These are phyloP conservation scores for Leccinum sublutescens DNA, from an alignment of 768 basidiomycete species.

Conservation along the genomic window DNA sequence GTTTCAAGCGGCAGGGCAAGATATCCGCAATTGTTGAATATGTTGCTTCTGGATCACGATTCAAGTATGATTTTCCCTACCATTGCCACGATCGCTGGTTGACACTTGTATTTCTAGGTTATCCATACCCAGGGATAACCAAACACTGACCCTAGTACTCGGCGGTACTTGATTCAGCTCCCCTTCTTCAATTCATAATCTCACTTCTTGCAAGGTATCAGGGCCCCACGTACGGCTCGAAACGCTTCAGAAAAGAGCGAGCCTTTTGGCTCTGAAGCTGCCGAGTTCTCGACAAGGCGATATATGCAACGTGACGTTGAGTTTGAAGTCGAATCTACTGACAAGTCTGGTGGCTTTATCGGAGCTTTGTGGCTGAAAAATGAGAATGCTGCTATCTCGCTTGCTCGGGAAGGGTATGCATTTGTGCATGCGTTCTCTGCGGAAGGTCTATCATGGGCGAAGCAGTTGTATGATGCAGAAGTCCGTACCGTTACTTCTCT, in stretches of 20 bases:
- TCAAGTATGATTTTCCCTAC: constrained; percentile 60
- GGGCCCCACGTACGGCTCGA: constrained; percentile 85
- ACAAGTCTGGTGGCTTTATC: constrained; percentile 96
- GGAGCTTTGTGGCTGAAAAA: constrained; percentile 82
- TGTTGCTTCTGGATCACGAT: constrained; percentile 91
- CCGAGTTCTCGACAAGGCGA: constrained; percentile 71
- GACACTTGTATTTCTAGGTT: constrained; percentile 47
- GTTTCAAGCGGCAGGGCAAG: constrained; percentile 86
- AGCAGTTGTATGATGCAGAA: constrained; percentile 83
- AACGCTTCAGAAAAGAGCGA: constrained; percentile 82
- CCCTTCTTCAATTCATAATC: neutral
- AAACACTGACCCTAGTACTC: constrained; percentile 89
- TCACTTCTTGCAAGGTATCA: constrained; percentile 60
- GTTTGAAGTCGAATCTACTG: constrained; percentile 83
- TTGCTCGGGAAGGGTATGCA: constrained; percentile 85
- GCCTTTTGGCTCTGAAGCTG: constrained; percentile 81
- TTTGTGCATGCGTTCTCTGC: constrained; percentile 87
- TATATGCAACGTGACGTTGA: constrained; percentile 97
- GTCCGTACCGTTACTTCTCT: constrained; percentile 36
- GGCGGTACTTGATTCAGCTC: constrained; percentile 49
- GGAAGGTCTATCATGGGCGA: constrained; percentile 75
- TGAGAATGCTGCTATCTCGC: constrained; percentile 81
- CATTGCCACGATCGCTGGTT: neutral
- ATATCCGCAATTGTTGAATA: constrained; percentile 89
- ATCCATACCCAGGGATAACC: constrained; percentile 86